Base-by-base conservation (phyloP, 1,284 basidiomycete genomes). In the Cryptococcus sp. region DNA sequence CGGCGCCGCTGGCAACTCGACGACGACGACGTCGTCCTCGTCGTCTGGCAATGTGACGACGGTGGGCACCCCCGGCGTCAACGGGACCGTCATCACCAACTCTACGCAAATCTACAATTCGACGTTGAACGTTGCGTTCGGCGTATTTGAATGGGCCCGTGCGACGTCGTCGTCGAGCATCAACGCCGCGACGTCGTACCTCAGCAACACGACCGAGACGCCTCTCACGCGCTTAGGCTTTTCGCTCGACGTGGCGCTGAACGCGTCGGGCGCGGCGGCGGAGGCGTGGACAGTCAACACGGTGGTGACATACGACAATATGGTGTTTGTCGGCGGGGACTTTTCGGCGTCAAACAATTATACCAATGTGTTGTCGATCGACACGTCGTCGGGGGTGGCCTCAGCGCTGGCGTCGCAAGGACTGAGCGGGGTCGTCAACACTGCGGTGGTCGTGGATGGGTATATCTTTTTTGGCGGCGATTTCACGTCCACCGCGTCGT, bases 391-490 rank as follows among this genome's bases (percentile, higher is more conserved):
- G 0, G 69, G 64, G 28, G 55, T 67, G 15, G 78, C 91, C 36
- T 69, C 78, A 4, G 70, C 82, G 0, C 72, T 92, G 16, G 66
- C 84, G 0, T 77, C 80, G 24, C 81, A 82, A 46, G 91, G 89
- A 4, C 77, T 94, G 50, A 85, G 93, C 69, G 89, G 87, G 6
- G 77, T 82, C 11, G 88, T 94, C 4, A 80, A 83, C n/a, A 82
- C 88, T 1, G 74, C 91, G 28, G 79, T 82, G 6, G 69, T 86
- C 12, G 73, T 82, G 46, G 86, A 68, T 81, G 39, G 81, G 84
- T 65, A 80, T 9, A 76, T 98, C 28, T 97, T 84, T 71, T 85
- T 93, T 46, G 94, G 91, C 36, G 94, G 94, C 1, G 80, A 85
- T 2, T 98, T 98, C 78, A 83, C 81, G 1, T 84, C 87, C 61